A percentile compares a stretch with the other conserved stretches of the same genome.
phyloP scores from a whole-genome alignment of 768 basidiomycete genomes.

The Wakefieldia striispora region DNA sequence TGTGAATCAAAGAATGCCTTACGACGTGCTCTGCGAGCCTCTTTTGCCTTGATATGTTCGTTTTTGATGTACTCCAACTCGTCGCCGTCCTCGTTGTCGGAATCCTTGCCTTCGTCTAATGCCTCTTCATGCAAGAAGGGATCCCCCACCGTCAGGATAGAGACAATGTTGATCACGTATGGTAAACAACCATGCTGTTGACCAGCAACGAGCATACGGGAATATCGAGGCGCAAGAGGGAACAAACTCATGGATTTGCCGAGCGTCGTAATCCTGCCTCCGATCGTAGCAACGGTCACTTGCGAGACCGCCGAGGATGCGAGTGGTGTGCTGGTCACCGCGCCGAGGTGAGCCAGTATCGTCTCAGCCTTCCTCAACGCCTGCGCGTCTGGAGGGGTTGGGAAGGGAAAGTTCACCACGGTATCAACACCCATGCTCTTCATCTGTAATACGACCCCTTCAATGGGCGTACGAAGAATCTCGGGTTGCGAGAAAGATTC shows the following conservation, averaged over 20 bases:
- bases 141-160: slow-evolving; percentile 90
- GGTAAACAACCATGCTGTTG: slow-evolving; percentile 88
- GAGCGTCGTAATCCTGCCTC: slow-evolving; percentile 78
- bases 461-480: slow-evolving; percentile 93
- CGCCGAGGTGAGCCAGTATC: slow-evolving; percentile 78
- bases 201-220: slow-evolving; percentile 90
- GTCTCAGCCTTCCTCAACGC: slow-evolving; percentile 80
- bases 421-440: slow-evolving; percentile 98
- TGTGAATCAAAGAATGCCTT: slow-evolving; percentile 84
- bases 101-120: slow-evolving; percentile 44
- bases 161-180: slow-evolving; percentile 88
- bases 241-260: slow-evolving; percentile 94
- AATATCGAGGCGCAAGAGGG: slow-evolving; percentile 90
- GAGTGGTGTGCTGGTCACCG: slow-evolving; percentile 47
- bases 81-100: slow-evolving; percentile 36
- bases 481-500: slow-evolving; percentile 86
- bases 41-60: slow-evolving; percentile 50
- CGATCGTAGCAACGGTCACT: slow-evolving; percentile 29
- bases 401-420: slow-evolving; percentile 97
- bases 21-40: slow-evolving; percentile 56
- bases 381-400: slow-evolving; percentile 84
- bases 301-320: slow-evolving; percentile 17
- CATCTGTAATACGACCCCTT: slow-evolving; percentile 97
- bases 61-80: slow-evolving; percentile 46
- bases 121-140: slow-evolving; percentile 88